Evolutionary conservation across 2,329 filamentous ascomycete genomes (phyloP), one percentile per base, ranked within the genome.

Genomic region (Claviceps digitariae): DNA sequence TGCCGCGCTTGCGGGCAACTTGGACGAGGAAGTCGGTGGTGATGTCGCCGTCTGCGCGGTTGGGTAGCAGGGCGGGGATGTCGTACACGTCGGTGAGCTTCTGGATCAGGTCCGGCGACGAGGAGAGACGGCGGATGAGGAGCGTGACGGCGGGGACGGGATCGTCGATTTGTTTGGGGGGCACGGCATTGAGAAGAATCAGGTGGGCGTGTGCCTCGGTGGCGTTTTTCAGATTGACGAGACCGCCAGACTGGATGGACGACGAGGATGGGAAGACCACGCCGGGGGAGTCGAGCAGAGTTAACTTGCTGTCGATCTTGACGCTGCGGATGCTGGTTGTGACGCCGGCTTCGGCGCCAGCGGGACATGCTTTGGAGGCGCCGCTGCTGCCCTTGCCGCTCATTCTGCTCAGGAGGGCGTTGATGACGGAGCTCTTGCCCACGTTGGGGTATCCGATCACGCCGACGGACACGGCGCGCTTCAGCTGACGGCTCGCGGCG

Each of bases 401-500:
- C 60, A 95, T 74, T 40, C 88, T 81, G 40, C 86, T 83, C 21
- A 89, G 85, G 53, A 96, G 82, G 17, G 90, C 87, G 68, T 96
- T 96, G 77, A 96, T 95, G 63, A 96, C 89, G 50, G 90, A 95
- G 29, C 89, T 95, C 74, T 96, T 96, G 66, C 90, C 90, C 55
- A 95, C 90, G 67, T 96, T 96, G 62, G 90, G 90, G 68, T 95
- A 96, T 29, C 90, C 90, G 61, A 96, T 94, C 57, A 96, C 87
- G 59, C 90, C 90, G 56, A 96, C 90, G 21, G 87, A 90, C 62
- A 95, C 82, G 52, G 90, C 85, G 53, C 90, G 85, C 76, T 95
- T 95, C 60, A 96, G 74, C 66, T 94, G 84, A 62, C 87, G 86
- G 56, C 79, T 80, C 54, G 87, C 84, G 10, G 90, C 87, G 65